A percentile compares a stretch with the other conserved stretches of the same genome.
These are phyloP conservation scores for Pascua sp. DNA, from an alignment of 1,284 basidiomycete species.

Conservation along the genomic window DNA sequence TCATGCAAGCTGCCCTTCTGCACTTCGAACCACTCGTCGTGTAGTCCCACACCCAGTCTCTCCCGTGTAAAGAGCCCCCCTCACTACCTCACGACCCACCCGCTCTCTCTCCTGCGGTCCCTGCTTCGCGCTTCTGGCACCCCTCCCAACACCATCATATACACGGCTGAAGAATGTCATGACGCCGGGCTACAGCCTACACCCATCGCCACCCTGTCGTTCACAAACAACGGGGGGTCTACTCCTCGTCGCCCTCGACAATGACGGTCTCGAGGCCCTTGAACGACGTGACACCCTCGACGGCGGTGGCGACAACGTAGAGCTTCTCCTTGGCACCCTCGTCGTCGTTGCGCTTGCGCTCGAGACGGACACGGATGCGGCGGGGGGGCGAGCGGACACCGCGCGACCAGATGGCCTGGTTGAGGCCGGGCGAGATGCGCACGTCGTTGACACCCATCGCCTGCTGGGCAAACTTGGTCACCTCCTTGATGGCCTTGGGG, in stretches of 20 bases:
- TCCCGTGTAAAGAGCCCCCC: no score
- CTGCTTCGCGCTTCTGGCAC: no score
- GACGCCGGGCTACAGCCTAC: conserved; percentile 25
- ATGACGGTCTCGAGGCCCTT: conserved; percentile 83
- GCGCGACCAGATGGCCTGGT: conserved; percentile 84
- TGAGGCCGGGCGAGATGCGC: conserved; percentile 85
- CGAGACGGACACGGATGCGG: conserved; percentile 82
- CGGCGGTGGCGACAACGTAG: conserved; percentile 81
- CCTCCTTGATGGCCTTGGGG: conserved; percentile 87
- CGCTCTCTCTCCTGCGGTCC: no score
- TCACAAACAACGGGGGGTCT: background rate
- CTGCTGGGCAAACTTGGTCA: conserved; percentile 83
- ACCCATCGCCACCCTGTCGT: conserved; percentile 9
- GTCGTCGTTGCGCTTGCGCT: conserved; percentile 92
- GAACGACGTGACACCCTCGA: conserved; percentile 70
- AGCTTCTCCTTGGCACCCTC: conserved; percentile 97
- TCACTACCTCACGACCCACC: no score
- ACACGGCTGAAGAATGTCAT: conserved; percentile 26
- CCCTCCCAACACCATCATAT: background rate
- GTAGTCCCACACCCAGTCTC: no score
- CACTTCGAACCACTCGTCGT: no score
- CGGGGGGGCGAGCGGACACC: conserved; percentile 83
- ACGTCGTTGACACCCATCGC: conserved; percentile 92
- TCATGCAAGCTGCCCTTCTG: no score
- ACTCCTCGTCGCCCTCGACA: conserved; percentile 64